Conservation (phyloP, 2,329 filamentous ascomycete genomes). For the Calonectria multiphialidica region DNA sequence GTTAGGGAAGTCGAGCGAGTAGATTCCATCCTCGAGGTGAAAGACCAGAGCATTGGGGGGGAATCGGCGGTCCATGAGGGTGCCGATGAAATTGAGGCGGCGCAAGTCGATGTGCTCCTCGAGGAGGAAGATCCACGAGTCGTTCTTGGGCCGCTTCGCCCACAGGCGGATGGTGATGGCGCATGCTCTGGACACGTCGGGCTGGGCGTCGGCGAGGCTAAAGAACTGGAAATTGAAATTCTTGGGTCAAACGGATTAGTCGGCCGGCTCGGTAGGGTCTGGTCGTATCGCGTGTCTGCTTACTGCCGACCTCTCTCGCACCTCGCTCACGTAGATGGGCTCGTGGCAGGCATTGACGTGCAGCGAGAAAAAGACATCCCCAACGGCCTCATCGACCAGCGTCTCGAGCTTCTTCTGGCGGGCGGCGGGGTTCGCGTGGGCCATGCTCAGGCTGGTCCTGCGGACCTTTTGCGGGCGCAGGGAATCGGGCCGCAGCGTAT, state of each 20-base stretch:
- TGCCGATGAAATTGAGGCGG: constrained; percentile 83
- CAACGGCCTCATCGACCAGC: constrained; percentile 77
- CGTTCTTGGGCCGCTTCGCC: constrained; percentile 67
- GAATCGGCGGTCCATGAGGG: constrained; percentile 76
- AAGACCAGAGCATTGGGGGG: constrained; percentile 88
- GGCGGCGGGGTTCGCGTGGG: constrained; percentile 57
- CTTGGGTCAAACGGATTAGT: constrained; percentile 47
- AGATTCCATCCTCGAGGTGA: constrained; percentile 87
- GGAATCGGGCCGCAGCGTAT: constrained; percentile 52
- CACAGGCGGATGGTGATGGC: constrained; percentile 79
- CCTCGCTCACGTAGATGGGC: constrained; percentile 92
- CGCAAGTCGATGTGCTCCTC: constrained; percentile 79
- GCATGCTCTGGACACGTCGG: constrained; percentile 74
- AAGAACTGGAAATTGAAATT: constrained; percentile 94
- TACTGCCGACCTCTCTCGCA: constrained; percentile 80
- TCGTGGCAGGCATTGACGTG: constrained; percentile 76
- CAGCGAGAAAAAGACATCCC: constrained; percentile 90
- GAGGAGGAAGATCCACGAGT: constrained; percentile 73
- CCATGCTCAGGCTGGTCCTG: constrained; percentile 63
- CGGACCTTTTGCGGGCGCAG: constrained; percentile 50
- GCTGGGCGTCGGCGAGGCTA: constrained; percentile 74
- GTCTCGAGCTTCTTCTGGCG: constrained; percentile 83
- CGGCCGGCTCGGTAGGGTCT: neutral
- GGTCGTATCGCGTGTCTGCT: constrained; percentile 19
- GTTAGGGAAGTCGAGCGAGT: constrained; percentile 79